Base-by-base conservation (phyloP, 2,329 filamentous ascomycete species). In the Monilinia fructicola region DNA sequence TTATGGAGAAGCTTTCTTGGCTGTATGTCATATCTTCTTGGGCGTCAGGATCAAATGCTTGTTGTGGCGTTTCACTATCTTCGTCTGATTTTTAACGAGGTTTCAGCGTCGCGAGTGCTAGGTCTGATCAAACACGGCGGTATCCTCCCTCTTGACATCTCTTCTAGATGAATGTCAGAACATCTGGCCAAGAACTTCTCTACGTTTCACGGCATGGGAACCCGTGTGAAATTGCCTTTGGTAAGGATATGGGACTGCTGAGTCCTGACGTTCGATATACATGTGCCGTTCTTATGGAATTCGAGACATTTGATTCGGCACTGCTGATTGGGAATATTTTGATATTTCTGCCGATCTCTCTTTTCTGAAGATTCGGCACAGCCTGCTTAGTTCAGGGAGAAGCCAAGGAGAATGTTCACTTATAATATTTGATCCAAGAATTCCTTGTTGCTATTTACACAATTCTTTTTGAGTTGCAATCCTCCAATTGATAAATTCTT, bases 351-450 rank as follows among this genome's bases (percentile, higher is more conserved):
- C 48, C 42, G 59, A 53, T 40, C 46, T 62, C 35, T 21, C 26
- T 4, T 61, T 26, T n/a, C 9, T 9, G 44, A 26, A 48, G n/a
- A 16, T 26, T 54, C 4, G 46, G 4, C n/a, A 53, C 31, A 18
- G 31, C 31, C 38, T 62, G 10, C 9, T 5, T 35, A 21, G 5
- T 53, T 21, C 11, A 21, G 18, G n/a, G 14, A 53, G 23, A 21
- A n/a, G 21, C 10, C 11, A 42, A 23, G 59, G 1, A n/a, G 18
- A 14, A 31, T 58, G 23, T 28, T 28, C 23, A 21, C 28, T 31
- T 62, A 53, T 62, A n/a, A 42, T 62, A 62, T 31, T 53, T 62
- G 59, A 38, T 62, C 23, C 18, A 62, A 21, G 35, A 23, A 58
- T 38, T 21, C 26, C n/a, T 28, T n/a, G 44, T 58, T 18, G 44